These are phyloP conservation scores for Rhododendron ovatum DNA, from an alignment of 148 eudicot genomes.

Conservation along the genomic window DNA sequence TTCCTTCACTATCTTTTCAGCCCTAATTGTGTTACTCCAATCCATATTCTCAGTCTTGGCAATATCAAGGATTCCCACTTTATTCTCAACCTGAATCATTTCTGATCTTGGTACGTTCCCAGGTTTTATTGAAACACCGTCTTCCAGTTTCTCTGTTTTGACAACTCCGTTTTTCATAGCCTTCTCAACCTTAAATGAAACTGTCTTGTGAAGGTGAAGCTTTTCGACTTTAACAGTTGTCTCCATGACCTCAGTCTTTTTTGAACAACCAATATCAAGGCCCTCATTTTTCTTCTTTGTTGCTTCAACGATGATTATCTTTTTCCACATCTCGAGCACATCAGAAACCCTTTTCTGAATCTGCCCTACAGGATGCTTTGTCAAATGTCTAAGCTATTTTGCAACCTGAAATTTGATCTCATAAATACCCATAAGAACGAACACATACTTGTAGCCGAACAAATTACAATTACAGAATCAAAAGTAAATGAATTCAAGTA, in stretches of 20 bases:
- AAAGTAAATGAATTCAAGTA: too few relatives aligned
- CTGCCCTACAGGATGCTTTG: slow-evolving; percentile 24
- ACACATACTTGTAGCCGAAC: too few relatives aligned
- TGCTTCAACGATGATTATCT: slow-evolving; percentile 18
- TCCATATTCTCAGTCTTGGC: neutral
- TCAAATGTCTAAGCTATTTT: slow-evolving; percentile 19
- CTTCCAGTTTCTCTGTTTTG: neutral
- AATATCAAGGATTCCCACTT: neutral
- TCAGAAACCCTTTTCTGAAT: slow-evolving; percentile 19
- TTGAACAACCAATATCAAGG: neutral
- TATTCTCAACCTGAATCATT: neutral
- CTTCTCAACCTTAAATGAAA: slow-evolving; percentile 12
- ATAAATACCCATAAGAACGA: too few relatives aligned
- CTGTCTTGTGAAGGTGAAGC: slow-evolving; percentile 8
- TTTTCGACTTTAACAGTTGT: slow-evolving; percentile 20
- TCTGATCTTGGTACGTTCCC: slow-evolving; percentile 6
- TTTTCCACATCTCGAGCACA: slow-evolving; percentile 23
- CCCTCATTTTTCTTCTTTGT: slow-evolving; percentile 15
- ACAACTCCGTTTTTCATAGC: neutral
- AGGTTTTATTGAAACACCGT: neutral
- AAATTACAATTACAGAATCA: too few relatives aligned
- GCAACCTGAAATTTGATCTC: slow-evolving; percentile 15
- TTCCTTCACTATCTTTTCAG: neutral
- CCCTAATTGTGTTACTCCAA: neutral
- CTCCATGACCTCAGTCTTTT: slow-evolving; percentile 13